Evolutionary conservation across 345 rosid genomes (phyloP).

Genomic region (Aquilaria malaccensis): DNA sequence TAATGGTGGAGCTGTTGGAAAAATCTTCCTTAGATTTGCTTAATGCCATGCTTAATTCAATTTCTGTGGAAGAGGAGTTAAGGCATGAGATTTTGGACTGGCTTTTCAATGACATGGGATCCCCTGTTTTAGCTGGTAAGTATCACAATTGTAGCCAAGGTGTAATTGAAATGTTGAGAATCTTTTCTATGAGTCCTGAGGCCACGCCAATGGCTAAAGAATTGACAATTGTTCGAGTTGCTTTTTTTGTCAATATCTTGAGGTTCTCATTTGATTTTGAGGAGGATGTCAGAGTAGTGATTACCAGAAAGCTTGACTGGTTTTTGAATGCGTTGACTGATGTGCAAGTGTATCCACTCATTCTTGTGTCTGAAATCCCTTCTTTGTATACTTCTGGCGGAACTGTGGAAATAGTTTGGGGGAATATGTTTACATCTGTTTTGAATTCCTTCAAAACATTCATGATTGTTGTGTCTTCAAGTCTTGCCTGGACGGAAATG

Average conservation of each 20-base stretch:
- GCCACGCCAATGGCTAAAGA: conserved; percentile 26
- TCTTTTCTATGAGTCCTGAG: conserved; percentile 38
- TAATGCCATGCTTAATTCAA: conserved; percentile 50
- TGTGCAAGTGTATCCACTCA: conserved; percentile 55
- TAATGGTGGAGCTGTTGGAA: conserved; percentile 71
- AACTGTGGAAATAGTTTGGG: conserved; percentile 48
- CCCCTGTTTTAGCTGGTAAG: conserved; percentile 17
- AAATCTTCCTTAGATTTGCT: conserved; percentile 56
- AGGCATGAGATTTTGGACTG: conserved; percentile 58
- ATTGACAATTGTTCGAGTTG: conserved; percentile 47
- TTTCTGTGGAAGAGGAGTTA: conserved; percentile 39
- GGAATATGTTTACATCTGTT: conserved; percentile 53
- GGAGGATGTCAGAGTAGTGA: conserved; percentile 38
- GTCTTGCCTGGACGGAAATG: conserved; percentile 58
- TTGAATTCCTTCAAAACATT: conserved; percentile 64
- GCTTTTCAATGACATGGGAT: conserved; percentile 39
- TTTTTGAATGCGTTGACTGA: conserved; percentile 43
- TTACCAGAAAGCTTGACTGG: conserved; percentile 63
- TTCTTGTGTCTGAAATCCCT: conserved; percentile 64
- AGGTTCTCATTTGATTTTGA: conserved; percentile 44
- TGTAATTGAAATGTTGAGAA: conserved; percentile 32
- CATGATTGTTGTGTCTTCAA: conserved; percentile 53
- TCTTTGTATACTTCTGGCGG: conserved; percentile 45
- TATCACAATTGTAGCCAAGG: too few relatives aligned
- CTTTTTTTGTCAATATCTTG: conserved; percentile 45